A percentile compares a stretch with the other conserved stretches of the same genome.
Conservation (phyloP, 179 eudicot species). For the Silene coronaria region DNA sequence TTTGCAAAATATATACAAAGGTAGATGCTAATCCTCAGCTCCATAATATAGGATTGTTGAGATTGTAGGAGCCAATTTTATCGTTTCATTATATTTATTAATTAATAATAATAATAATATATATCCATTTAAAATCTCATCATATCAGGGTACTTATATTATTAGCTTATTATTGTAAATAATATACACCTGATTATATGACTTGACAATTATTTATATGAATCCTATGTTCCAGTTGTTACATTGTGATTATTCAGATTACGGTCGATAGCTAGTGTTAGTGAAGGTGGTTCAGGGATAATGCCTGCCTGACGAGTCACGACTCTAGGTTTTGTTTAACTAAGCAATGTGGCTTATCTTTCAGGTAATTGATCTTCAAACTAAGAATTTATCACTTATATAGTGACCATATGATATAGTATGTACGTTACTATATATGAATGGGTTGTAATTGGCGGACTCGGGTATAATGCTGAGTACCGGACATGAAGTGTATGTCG, state of each 20-base stretch:
- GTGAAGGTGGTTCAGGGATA: not conserved
- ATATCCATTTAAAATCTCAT: not conserved
- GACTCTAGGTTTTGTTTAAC: not conserved
- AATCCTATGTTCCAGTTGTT: slow-evolving; percentile 2
- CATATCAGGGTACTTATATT: slow-evolving; percentile 15
- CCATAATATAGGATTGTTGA: not conserved
- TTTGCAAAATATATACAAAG: slow-evolving; percentile 7
- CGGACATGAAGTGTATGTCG: too few species aligned
- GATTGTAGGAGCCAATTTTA: not conserved
- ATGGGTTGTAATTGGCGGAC: too few species aligned
- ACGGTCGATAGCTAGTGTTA: not conserved
- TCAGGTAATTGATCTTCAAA: not conserved
- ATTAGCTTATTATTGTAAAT: slow-evolving; percentile 8
- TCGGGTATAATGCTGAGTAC: not conserved
- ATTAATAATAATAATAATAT: too few species aligned
- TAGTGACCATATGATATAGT: not conserved
- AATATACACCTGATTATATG: slow-evolving; percentile 17
- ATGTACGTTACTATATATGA: too few species aligned
- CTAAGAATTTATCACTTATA: not conserved
- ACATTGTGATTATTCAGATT: not conserved
- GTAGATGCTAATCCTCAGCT: slow-evolving; percentile 7
- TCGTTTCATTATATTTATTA: not conserved
- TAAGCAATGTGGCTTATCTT: not conserved
- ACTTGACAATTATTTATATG: slow-evolving; percentile 6
- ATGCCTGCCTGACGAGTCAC: not conserved